A percentile compares a stretch with the other conserved stretches of the same genome.
Conservation (phyloP, 495 filamentous ascomycete genomes). For the Diplogelasinospora grovesii region DNA sequence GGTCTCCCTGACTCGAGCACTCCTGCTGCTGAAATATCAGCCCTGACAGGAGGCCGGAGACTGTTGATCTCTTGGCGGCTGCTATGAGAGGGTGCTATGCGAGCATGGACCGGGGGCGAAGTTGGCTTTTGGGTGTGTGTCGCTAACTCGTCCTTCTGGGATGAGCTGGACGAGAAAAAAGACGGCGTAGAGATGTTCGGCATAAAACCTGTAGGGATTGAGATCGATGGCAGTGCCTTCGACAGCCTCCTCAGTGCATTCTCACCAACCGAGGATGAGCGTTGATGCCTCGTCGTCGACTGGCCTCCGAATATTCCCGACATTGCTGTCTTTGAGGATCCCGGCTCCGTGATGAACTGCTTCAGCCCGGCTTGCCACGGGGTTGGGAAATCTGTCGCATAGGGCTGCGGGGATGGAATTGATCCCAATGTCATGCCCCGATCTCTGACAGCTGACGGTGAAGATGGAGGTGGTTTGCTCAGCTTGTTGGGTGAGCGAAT, state of each 20-base stretch:
- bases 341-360: conserved; percentile 30
- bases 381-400: conserved; percentile 33
- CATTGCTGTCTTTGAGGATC: conserved; percentile 30
- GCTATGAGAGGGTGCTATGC: too few relatives aligned
- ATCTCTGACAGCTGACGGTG: neutral
- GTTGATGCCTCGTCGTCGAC: conserved; percentile 23
- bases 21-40: too few relatives aligned
- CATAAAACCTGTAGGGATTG: conserved; percentile 38
- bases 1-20: conserved; percentile 23
- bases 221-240: conserved; percentile 47
- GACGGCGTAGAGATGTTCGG: conserved; percentile 40
- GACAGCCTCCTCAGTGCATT: conserved; percentile 42
- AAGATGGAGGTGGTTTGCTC: conserved; percentile 20
- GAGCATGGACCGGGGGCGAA: conserved; percentile 2
- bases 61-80: too few relatives aligned
- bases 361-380: conserved; percentile 48
- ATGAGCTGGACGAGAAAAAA: conserved; percentile 34
- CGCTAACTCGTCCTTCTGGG: conserved; percentile 14
- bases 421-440: neutral
- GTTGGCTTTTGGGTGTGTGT: conserved; percentile 10
- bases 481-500: conserved; percentile 8
- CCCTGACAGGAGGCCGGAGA: too few relatives aligned
- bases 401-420: conserved; percentile 2
- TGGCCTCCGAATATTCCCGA: conserved; percentile 28
- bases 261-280: conserved; percentile 36